These are phyloP conservation scores for Pythium plurisporium DNA, from an alignment of 352 stramenopile species.

Conservation along the genomic window DNA sequence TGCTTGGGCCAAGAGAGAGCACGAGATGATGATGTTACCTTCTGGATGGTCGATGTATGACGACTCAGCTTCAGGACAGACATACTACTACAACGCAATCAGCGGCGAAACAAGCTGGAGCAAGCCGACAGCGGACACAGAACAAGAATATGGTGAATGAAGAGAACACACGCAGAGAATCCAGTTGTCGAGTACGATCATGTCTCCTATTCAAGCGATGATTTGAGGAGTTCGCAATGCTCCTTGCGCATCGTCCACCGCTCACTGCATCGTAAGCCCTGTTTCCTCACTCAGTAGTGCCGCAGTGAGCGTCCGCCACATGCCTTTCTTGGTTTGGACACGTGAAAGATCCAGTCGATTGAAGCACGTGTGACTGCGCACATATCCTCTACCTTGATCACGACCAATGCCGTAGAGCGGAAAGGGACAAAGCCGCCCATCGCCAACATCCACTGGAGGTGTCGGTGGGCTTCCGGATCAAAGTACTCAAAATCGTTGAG, in stretches of 20 bases:
- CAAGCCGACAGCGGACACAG: background rate
- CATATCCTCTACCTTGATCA: slow-evolving; percentile 32
- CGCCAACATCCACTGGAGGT: slow-evolving; percentile 25
- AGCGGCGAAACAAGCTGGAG: slow-evolving; percentile 40
- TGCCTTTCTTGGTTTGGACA: slow-evolving; percentile 6
- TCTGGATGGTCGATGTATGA: slow-evolving; percentile 11
- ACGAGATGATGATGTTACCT: slow-evolving; percentile 13
- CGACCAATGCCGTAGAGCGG: slow-evolving; percentile 32
- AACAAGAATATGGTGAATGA: background rate
- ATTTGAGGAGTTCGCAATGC: background rate
- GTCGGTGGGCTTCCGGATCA: slow-evolving; percentile 32
- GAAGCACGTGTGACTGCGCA: slow-evolving; percentile 32
- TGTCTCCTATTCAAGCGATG: too few species aligned
- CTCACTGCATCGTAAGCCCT: slow-evolving; percentile 13
- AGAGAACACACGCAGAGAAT: too few species aligned
- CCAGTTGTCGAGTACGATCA: too few species aligned
- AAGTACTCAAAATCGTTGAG: slow-evolving; percentile 40
- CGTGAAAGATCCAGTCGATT: slow-evolving; percentile 90
- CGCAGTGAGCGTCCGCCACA: slow-evolving; percentile 7
- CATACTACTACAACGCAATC: slow-evolving; percentile 42
- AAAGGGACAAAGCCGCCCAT: slow-evolving; percentile 45
- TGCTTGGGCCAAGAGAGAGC: background rate
- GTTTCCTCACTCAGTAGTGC: slow-evolving; percentile 15
- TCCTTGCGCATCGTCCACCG: background rate
- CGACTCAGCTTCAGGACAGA: slow-evolving; percentile 5